phyloP scores from a whole-genome alignment of 495 filamentous ascomycete genomes.

The Annulohypoxylon maeteangense region DNA sequence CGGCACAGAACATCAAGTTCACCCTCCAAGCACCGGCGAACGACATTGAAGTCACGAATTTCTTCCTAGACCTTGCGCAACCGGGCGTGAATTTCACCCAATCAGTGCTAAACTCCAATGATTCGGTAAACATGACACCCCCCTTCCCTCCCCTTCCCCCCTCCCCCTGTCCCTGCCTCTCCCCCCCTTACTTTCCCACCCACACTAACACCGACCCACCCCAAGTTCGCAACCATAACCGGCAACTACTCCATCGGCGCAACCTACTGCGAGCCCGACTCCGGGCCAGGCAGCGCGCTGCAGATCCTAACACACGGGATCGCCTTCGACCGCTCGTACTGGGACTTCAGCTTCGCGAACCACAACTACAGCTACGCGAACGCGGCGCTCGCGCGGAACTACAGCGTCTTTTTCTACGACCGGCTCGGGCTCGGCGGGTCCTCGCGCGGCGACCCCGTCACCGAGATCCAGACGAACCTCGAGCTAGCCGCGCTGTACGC shows the following conservation, averaged over 20 bases:
- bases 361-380: constrained; percentile 68
- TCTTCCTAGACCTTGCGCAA: constrained; percentile 44
- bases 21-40: constrained; percentile 37
- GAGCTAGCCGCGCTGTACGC: constrained; percentile 63
- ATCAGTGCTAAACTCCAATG: background rate
- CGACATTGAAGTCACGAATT: constrained; percentile 51
- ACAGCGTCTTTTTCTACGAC: constrained; percentile 65
- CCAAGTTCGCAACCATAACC: constrained; percentile 50
- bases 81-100: constrained; percentile 47
- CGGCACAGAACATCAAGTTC: constrained; percentile 49
- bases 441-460: constrained; percentile 64
- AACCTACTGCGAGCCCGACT: constrained; percentile 59
- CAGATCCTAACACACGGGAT: constrained; percentile 72
- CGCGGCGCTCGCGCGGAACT: constrained; percentile 58
- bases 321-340: constrained; percentile 71
- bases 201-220: too few species aligned
- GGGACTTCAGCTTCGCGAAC: constrained; percentile 61
- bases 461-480: constrained; percentile 62
- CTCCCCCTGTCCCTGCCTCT: too few species aligned
- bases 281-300: constrained; percentile 50
- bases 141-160: background rate
- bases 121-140: constrained; percentile 3
- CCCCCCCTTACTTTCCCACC: background rate
- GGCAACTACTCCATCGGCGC: constrained; percentile 61
- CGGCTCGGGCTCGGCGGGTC: constrained; percentile 68